phyloP scores from a whole-genome alignment of 2,329 filamentous ascomycete genomes.

The Aureobasidium uvarum region DNA sequence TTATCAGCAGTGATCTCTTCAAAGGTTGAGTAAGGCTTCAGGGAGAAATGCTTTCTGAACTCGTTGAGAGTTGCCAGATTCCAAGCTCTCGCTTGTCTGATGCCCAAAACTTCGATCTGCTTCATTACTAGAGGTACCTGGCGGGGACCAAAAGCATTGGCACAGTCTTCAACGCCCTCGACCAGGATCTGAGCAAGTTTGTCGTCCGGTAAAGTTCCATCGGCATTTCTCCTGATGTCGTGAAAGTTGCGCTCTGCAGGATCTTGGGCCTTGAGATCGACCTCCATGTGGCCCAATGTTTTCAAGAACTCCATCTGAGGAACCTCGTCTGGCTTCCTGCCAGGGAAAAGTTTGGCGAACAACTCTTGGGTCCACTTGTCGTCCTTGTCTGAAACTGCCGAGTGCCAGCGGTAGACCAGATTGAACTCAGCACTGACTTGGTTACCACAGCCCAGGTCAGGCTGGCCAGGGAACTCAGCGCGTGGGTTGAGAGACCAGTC shows the following conservation, averaged over 20 bases:
- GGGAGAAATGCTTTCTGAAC: conserved; percentile 62
- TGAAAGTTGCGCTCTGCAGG: conserved; percentile 39
- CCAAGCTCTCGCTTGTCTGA: conserved; percentile 62
- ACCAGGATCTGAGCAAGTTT: conserved; percentile 58
- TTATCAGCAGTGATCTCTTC: conserved; percentile 58
- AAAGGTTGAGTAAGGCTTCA: conserved; percentile 58
- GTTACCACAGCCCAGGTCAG: conserved; percentile 49
- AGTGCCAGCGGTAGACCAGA: conserved; percentile 54
- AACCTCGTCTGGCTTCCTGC: conserved; percentile 30
- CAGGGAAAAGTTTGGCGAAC: conserved; percentile 38
- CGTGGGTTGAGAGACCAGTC: conserved; percentile 48
- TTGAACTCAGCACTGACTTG: conserved; percentile 56
- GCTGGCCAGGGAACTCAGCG: conserved; percentile 40
- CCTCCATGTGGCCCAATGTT: conserved; percentile 34
- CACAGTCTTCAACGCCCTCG: conserved; percentile 60
- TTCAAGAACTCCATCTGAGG: conserved; percentile 35
- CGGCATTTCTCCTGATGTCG: conserved; percentile 36
- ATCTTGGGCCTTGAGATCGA: conserved; percentile 33
- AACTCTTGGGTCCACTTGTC: conserved; percentile 48
- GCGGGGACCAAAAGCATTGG: conserved; percentile 59
- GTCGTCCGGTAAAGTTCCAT: conserved; percentile 57
- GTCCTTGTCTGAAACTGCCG: conserved; percentile 46
- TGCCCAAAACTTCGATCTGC: conserved; percentile 62
- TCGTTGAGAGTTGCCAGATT: conserved; percentile 62
- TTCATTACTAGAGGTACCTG: conserved; percentile 60